Evolutionary conservation across 257 asterid genomes (phyloP).

Genomic region (Nicotiana undulata): DNA sequence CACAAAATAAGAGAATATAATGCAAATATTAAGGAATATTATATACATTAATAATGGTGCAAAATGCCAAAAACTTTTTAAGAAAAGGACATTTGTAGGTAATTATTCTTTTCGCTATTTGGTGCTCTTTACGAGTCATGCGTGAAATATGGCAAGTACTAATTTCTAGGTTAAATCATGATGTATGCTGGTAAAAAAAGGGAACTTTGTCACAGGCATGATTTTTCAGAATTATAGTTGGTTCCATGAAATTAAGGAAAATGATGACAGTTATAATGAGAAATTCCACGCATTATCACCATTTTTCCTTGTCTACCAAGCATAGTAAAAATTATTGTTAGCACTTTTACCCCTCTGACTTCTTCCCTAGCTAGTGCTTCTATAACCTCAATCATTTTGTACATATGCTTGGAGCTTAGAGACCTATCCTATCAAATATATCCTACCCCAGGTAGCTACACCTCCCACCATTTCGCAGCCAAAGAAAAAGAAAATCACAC

Average conservation of each 20-base stretch:
- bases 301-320: slow-evolving; percentile 1
- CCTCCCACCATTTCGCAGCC: too few species aligned
- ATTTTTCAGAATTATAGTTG: background rate
- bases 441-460: background rate
- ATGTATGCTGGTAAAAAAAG: background rate
- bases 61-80: too few species aligned
- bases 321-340: background rate
- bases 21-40: too few species aligned
- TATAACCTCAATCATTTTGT: background rate
- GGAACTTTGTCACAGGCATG: background rate
- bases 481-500: too few species aligned
- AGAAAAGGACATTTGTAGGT: too few species aligned
- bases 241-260: background rate
- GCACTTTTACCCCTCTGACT: background rate
- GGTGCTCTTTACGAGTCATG: too few species aligned
- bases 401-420: background rate
- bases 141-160: too few species aligned
- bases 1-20: too few species aligned
- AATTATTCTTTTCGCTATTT: too few species aligned
- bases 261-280: slow-evolving; percentile 1
- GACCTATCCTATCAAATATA: background rate
- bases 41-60: too few species aligned
- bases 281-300: slow-evolving; percentile 6
- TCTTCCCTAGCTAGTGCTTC: too few species aligned
- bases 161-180: background rate